Conservation (phyloP, 306 rosid genomes). For the Datisca glomerata region DNA sequence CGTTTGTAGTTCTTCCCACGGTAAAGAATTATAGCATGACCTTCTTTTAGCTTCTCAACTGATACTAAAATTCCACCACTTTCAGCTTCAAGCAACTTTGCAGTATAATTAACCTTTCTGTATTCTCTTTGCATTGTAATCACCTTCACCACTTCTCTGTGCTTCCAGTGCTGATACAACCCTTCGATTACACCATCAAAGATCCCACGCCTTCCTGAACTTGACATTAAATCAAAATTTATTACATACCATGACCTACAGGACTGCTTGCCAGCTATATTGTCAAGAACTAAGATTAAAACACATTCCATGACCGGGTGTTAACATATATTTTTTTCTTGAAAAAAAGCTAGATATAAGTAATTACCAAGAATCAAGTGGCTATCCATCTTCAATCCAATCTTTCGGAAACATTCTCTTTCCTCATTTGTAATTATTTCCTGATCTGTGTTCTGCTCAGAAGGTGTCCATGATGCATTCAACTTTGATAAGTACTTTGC, state of each 20-base stretch:
- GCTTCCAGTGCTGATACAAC: constrained; percentile 79
- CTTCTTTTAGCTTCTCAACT: constrained; percentile 59
- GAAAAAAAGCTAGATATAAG: too few species aligned
- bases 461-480: constrained; percentile 42
- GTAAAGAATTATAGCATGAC: constrained; percentile 66
- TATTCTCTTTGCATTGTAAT: constrained; percentile 63
- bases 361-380: constrained; percentile 52
- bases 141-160: constrained; percentile 80
- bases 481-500: constrained; percentile 38
- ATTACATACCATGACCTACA: too few species aligned
- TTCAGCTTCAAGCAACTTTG: constrained; percentile 55
- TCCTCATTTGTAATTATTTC: constrained; percentile 74
- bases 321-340: too few species aligned
- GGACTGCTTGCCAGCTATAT: too few species aligned
- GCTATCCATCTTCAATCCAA: constrained; percentile 56
- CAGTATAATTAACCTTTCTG: constrained; percentile 45
- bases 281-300: too few species aligned
- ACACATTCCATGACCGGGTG: too few species aligned
- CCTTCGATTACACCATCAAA: constrained; percentile 84
- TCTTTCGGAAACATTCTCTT: constrained; percentile 50
- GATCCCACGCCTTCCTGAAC: constrained; percentile 73
- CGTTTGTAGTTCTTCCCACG: constrained; percentile 81
- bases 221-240: background rate
- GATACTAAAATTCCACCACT: constrained; percentile 80
- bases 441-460: constrained; percentile 41